A percentile compares a stretch with the other conserved stretches of the same genome.
phyloP scores from a whole-genome alignment of 257 asterid genomes.

The Apocynum venetum region DNA sequence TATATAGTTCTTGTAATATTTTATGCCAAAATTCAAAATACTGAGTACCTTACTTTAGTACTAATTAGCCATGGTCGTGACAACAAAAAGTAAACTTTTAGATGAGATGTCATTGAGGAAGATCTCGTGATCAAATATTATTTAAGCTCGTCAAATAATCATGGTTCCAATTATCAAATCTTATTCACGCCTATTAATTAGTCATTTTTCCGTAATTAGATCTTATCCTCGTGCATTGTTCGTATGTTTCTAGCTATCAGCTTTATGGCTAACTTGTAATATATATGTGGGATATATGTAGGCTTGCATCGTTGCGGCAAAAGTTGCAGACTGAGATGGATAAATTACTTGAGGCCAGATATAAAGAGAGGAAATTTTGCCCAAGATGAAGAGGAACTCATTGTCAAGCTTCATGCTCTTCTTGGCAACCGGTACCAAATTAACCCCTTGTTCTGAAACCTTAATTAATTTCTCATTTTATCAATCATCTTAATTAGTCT shows the following conservation, averaged over 20 bases:
- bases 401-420: conserved; percentile 53
- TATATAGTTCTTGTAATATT: not conserved
- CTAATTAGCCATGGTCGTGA: no score
- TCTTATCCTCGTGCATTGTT: no score
- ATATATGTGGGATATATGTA: not conserved
- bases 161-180: no score
- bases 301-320: conserved; percentile 39
- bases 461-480: not conserved
- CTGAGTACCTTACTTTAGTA: no score
- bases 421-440: conserved; percentile 39
- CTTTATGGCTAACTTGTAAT: not conserved
- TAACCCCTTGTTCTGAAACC: not conserved
- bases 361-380: conserved; percentile 29
- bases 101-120: no score
- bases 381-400: conserved; percentile 44
- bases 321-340: conserved; percentile 38
- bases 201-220: no score
- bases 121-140: no score
- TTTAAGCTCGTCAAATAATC: no score
- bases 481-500: not conserved
- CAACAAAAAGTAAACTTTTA: no score
- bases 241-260: no score
- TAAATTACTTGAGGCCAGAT: conserved; percentile 34
- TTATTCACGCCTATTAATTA: no score
- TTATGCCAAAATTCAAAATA: not conserved